These are phyloP conservation scores for Lenzites betulinus DNA, from an alignment of 768 basidiomycete genomes.

Conservation along the genomic window DNA sequence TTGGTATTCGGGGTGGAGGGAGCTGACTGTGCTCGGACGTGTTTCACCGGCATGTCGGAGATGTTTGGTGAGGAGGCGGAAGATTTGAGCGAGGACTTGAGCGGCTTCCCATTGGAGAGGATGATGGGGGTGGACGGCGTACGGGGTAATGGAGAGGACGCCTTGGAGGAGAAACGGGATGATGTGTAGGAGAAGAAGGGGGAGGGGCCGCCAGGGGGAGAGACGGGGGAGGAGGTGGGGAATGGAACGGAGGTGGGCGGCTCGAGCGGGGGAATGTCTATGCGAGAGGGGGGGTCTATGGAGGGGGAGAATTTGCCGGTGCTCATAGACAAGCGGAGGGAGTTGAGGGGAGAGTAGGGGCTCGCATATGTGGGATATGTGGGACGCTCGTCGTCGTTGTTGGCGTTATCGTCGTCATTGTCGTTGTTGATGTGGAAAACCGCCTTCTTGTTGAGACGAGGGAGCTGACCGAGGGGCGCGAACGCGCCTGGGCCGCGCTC, in stretches of 20 bases:
- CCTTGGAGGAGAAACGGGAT: slow-evolving; percentile 19
- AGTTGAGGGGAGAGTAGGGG: slow-evolving; percentile 26
- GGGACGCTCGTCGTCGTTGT: slow-evolving; percentile 29
- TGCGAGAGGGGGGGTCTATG: slow-evolving; percentile 23
- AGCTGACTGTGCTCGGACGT: slow-evolving; percentile 49
- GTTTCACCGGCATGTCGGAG: slow-evolving; percentile 41
- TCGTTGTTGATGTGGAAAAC: slow-evolving; percentile 33
- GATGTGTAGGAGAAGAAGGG: slow-evolving; percentile 26
- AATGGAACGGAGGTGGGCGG: slow-evolving; percentile 40
- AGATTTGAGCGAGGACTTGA: slow-evolving; percentile 83
- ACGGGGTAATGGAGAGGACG: slow-evolving; percentile 28
- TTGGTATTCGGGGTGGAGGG: slow-evolving; percentile 61
- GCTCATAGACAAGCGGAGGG: slow-evolving; percentile 30
- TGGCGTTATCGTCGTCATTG: slow-evolving; percentile 38
- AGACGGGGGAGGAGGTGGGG: slow-evolving; percentile 40
- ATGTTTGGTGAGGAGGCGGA: slow-evolving; percentile 54
- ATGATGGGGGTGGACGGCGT: slow-evolving; percentile 46
- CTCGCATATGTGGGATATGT: slow-evolving; percentile 21
- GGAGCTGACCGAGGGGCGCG: slow-evolving; percentile 47
- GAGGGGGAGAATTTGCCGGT: slow-evolving; percentile 27
- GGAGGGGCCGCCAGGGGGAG: slow-evolving; percentile 25
- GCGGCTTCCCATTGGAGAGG: slow-evolving; percentile 78
- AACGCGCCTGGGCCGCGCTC: slow-evolving; percentile 51
- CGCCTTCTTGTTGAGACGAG: slow-evolving; percentile 40
- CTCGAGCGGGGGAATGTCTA: slow-evolving; percentile 25